Evolutionary conservation across 2,329 filamentous ascomycete species (phyloP), one percentile per base, ranked within the genome.

Genomic region (Arthrobotrys sinensis): DNA sequence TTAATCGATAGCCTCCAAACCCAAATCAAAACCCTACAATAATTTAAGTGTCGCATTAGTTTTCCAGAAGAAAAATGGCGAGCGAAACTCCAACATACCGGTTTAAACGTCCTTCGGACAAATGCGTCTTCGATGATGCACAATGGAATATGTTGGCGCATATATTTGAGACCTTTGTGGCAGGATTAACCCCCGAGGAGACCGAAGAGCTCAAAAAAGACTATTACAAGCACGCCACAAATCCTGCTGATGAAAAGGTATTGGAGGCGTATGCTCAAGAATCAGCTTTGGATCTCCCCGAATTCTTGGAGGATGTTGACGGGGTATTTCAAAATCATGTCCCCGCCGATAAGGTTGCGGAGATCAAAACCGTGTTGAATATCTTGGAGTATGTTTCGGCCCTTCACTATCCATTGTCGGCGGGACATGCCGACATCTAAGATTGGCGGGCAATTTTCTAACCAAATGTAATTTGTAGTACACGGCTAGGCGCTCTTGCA

Each of bases 401-500:
- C 36, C 24, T 38, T 34, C 24, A 14, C 24, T 16, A 10, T 50
- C 48, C 11, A n/a, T 14, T 10, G n/a, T 32, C n/a, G 12, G 14
- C 12, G 28, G 50, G 24, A 53, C 14, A 16, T 32, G 4, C 5
- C 24, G 12, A 53, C 5, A 34, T n/a, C 12, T 34, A 8, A n/a
- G 32, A 21, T 53, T 34, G 12, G 12, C 16, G 5, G 21, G 19
- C 21, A 11, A 24, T 21, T 40, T 43, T 28, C 32, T 63, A 71
- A 48, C 24, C 8, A 6, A 2, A 36, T n/a, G 40, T 24, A 3
- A 36, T 66, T 40, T 53, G 62, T 83, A 92, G 90, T 77, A 90
- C 90, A 21, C 87, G 89, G 38, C 83, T 87, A 2, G 91, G 91
- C 28, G 89, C 90, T 28, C 84, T 92, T 16, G 83, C 92, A 4